phyloP scores from a whole-genome alignment of 768 basidiomycete species.

The Strobilomyces confusus region DNA sequence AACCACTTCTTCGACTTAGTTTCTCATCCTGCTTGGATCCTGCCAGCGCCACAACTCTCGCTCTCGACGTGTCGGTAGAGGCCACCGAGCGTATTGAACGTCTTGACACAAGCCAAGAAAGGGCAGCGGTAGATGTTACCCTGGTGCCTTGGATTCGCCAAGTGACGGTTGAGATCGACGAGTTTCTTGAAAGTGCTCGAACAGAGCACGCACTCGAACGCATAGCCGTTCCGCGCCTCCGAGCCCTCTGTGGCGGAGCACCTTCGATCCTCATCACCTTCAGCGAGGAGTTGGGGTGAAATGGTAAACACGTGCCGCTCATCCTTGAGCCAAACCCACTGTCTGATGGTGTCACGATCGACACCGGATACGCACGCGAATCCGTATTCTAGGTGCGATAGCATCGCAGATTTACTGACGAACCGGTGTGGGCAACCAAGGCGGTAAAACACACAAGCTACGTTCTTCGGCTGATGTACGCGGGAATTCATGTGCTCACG shows the following conservation, averaged over 20 bases:
- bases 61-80: constrained; percentile 66
- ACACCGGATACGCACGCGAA: constrained; percentile 46
- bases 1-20: constrained; percentile 7
- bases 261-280: constrained; percentile 1
- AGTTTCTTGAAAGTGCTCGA: too few species aligned
- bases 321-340: constrained; percentile 42
- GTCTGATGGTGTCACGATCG: constrained; percentile 33
- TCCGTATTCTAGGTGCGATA: constrained; percentile 63
- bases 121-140: too few species aligned
- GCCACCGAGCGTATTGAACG: constrained; percentile 48
- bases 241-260: constrained; percentile 29
- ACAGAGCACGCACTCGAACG: constrained; percentile 66
- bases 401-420: constrained; percentile 51
- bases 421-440: constrained; percentile 45
- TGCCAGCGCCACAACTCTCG: constrained; percentile 50
- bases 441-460: constrained; percentile 35
- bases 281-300: constrained; percentile 46
- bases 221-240: constrained; percentile 38
- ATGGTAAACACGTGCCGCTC: constrained; percentile 49
- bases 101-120: too few species aligned
- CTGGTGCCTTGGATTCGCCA: too few species aligned
- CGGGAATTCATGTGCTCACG: constrained; percentile 49
- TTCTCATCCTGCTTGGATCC: constrained; percentile 34
- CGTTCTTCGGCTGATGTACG: constrained; percentile 37
- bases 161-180: too few species aligned